Evolutionary conservation across 2,329 filamentous ascomycete species (phyloP), one percentile per base, ranked within the genome.

Genomic region (Pseudogymnoascus sp.): DNA sequence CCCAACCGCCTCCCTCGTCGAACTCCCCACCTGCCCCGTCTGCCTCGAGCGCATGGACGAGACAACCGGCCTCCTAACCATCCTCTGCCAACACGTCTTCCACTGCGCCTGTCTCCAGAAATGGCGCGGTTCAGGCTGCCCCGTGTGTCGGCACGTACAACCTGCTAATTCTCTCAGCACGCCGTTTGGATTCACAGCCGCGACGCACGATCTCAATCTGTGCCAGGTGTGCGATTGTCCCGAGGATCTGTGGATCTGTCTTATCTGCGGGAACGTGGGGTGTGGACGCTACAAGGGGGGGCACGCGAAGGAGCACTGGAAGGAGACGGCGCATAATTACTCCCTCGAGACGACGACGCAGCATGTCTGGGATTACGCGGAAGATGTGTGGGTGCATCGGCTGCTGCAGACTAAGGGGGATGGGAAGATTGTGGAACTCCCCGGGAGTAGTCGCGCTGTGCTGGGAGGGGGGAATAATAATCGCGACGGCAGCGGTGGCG

Each of bases 301-400:
- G 0, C 93, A 97, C 71, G 93, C 93, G 36, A 96, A 96, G 74
- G 89, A 90, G 11, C 93, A 97, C 75, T 97, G 91, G 85, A 92
- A 96, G 75, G 84, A 90, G 63, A 96, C 91, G 2, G 86, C 87
- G 3, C 95, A 99, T 75, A 90, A 89, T 67, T 99, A 96, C 73
- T 89, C 92, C 25, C 89, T 99, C 74, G 95, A 99, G 73, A 85
- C 97, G 38, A 87, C 89, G 66, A 96, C 92, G 0, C 93, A 99
- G 74, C 89, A 96, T 70, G 93, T 99, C 1, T 99, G 95, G 95
- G 95, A 99, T 75, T 99, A 99, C 68, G 91, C 90, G 0, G 92
- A 91, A 4, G 95, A 99, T 72, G 90, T 89, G 72, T 99, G 96
- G 82, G 95, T 97, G 59, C 95, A 99, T 75, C 88, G 95, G 8